Evolutionary conservation across 352 stramenopile genomes (phyloP).

Genomic region (Phytophthora constricta): DNA sequence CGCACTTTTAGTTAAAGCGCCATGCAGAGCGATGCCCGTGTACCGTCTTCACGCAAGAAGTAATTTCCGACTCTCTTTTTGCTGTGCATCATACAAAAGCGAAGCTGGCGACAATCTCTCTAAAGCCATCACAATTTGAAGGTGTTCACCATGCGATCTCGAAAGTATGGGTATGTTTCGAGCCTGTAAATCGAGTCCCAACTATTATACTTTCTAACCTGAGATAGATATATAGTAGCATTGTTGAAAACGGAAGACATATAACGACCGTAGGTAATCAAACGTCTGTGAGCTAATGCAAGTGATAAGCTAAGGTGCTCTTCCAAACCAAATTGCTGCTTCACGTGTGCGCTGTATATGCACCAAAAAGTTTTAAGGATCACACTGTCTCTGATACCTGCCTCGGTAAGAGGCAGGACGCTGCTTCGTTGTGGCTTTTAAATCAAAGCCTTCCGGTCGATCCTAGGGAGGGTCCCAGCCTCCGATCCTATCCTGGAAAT

Average conservation of each 20-base stretch:
- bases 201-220: too few relatives aligned
- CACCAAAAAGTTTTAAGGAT: slow-evolving; percentile 11
- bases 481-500: slow-evolving; percentile 39
- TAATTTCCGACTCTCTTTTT: slow-evolving; percentile 27
- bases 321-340: not conserved
- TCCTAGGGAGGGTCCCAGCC: slow-evolving; percentile 36
- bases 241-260: not conserved
- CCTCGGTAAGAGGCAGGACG: too few relatives aligned
- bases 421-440: too few relatives aligned
- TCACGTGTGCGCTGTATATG: not conserved
- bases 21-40: slow-evolving; percentile 6
- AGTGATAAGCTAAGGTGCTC: not conserved
- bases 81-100: slow-evolving; percentile 29
- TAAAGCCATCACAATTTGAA: slow-evolving; percentile 17
- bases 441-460: slow-evolving; percentile 27
- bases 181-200: too few relatives aligned
- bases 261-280: not conserved
- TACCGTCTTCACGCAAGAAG: slow-evolving; percentile 34
- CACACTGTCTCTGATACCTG: slow-evolving; percentile 18
- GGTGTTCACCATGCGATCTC: slow-evolving; percentile 7
- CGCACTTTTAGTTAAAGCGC: slow-evolving; percentile 8
- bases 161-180: too few relatives aligned
- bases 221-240: too few relatives aligned
- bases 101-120: slow-evolving; percentile 16
- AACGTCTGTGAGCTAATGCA: not conserved